Conservation (phyloP, 2,329 filamentous ascomycete genomes). For the Hypoxylon sp. region DNA sequence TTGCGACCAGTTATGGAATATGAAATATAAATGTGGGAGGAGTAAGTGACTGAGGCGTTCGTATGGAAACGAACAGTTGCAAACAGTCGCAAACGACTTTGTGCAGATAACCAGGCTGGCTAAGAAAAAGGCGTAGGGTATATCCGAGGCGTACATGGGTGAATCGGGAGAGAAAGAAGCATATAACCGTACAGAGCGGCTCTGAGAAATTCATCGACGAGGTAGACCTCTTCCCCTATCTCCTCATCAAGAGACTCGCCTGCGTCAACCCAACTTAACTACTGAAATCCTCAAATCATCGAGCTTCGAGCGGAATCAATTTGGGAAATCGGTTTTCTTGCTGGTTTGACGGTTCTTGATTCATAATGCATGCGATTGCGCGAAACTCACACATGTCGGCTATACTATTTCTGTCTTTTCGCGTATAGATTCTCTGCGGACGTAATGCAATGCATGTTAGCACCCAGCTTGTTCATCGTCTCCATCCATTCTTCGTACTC, state of each 20-base stretch:
- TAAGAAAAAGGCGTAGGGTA: background rate
- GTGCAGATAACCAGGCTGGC: background rate
- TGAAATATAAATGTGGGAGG: background rate
- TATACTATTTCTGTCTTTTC: conserved; percentile 50
- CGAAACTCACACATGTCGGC: background rate
- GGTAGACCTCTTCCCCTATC: background rate
- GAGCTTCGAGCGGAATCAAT: background rate
- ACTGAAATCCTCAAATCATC: too few species aligned
- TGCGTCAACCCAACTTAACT: background rate
- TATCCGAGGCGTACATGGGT: background rate
- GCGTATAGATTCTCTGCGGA: conserved; percentile 79
- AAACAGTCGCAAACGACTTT: background rate
- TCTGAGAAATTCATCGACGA: background rate
- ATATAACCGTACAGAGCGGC: background rate
- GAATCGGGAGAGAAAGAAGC: background rate
- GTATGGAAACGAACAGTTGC: background rate
- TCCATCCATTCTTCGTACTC: conserved; percentile 93
- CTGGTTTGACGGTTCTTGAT: background rate
- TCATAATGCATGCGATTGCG: conserved; percentile 2
- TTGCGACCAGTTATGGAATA: background rate
- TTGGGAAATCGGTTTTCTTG: background rate
- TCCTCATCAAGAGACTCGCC: background rate
- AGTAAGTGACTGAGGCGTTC: background rate
- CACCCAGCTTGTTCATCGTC: conserved; percentile 93
- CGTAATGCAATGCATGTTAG: conserved; percentile 89